Conservation (phyloP, 75 land plant genomes). For the Gnetum montanum region DNA sequence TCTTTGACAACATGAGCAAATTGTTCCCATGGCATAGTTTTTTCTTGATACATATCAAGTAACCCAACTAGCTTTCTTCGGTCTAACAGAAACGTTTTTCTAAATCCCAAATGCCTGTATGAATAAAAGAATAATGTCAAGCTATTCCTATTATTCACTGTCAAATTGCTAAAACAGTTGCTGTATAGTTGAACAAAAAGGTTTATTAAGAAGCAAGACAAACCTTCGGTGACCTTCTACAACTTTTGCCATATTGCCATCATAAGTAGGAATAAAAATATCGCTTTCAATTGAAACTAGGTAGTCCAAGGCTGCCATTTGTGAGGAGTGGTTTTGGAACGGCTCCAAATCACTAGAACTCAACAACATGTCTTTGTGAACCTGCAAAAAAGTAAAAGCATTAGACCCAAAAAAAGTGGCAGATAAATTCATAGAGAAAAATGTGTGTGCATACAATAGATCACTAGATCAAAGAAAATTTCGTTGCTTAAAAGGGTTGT, state of each 20-base stretch:
- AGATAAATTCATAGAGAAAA: not conserved
- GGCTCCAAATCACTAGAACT: slow-evolving; percentile 47
- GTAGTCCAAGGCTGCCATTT: slow-evolving; percentile 95
- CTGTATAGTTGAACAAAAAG: too few relatives aligned
- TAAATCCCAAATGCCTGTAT: slow-evolving; percentile 43
- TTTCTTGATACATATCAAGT: slow-evolving; percentile 27
- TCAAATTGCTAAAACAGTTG: too few relatives aligned
- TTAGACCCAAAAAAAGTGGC: not conserved
- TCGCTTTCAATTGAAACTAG: slow-evolving; percentile 82
- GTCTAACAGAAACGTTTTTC: slow-evolving; percentile 34
- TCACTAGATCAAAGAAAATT: not conserved
- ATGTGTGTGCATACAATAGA: slow-evolving; percentile 1
- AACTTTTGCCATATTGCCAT: slow-evolving; percentile 98
- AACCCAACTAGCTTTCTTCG: slow-evolving; percentile 28
- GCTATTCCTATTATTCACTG: too few relatives aligned
- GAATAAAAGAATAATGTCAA: not conserved
- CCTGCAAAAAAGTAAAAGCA: slow-evolving; percentile 29
- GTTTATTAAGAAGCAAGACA: too few relatives aligned
- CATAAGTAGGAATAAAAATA: slow-evolving; percentile 78
- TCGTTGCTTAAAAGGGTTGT: not conserved
- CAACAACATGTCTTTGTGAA: slow-evolving; percentile 72
- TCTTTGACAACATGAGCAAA: slow-evolving; percentile 28
- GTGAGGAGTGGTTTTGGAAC: slow-evolving; percentile 74
- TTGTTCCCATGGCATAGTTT: slow-evolving; percentile 29
- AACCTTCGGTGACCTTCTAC: slow-evolving; percentile 97